Percentiles rank a stretch among this genome's conserved stretches.
Conservation (phyloP, 2,329 filamentous ascomycete genomes). For the Penicillium olsonii region DNA sequence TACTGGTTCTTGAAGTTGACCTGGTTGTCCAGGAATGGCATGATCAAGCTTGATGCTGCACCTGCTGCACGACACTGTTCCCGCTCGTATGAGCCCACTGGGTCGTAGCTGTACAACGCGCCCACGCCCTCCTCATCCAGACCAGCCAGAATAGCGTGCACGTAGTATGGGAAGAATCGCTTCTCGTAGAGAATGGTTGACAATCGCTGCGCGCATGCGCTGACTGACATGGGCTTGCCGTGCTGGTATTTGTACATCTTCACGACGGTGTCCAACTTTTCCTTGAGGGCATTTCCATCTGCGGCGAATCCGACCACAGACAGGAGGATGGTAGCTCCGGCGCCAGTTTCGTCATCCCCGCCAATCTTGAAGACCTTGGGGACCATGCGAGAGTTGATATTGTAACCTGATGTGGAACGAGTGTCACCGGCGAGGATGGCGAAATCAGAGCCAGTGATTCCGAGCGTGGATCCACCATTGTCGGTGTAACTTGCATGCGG, state of each 20-base stretch:
- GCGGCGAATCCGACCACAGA: slow-evolving; percentile 96
- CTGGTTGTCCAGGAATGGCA: slow-evolving; percentile 99
- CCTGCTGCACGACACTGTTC: slow-evolving; percentile 95
- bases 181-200: slow-evolving; percentile 96
- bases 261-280: slow-evolving; percentile 89
- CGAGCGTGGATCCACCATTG: slow-evolving; percentile 94
- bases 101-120: slow-evolving; percentile 95
- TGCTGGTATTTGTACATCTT: slow-evolving; percentile 99
- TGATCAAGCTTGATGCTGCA: slow-evolving; percentile 90
- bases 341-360: slow-evolving; percentile 80
- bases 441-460: slow-evolving; percentile 92
- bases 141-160: slow-evolving; percentile 88
- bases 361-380: slow-evolving; percentile 98
- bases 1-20: slow-evolving; percentile 99
- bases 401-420: slow-evolving; percentile 92
- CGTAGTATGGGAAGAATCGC: slow-evolving; percentile 99
- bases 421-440: slow-evolving; percentile 97
- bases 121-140: slow-evolving; percentile 93
- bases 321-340: slow-evolving; percentile 82
- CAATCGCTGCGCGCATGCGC: slow-evolving; percentile 90
- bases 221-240: slow-evolving; percentile 91
- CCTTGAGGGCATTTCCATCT: slow-evolving; percentile 89
- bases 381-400: slow-evolving; percentile 94
- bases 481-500: slow-evolving; percentile 72
- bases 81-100: slow-evolving; percentile 94